Evolutionary conservation across 768 basidiomycete species (phyloP), one percentile per base, ranked within the genome.

Genomic region (Lentinula edodes): DNA sequence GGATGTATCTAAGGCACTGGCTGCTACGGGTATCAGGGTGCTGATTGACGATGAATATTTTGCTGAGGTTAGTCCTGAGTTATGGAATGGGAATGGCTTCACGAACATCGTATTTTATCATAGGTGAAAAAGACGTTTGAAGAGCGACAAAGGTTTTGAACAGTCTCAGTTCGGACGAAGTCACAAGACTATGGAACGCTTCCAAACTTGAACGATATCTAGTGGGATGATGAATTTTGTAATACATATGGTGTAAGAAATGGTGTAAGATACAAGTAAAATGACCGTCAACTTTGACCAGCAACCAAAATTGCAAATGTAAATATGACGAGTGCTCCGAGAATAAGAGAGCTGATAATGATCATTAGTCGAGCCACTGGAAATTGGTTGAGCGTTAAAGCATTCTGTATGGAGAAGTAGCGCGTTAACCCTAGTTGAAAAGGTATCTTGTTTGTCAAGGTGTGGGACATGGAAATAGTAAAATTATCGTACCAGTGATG

Each of bases 41-140:
- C 71, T 93, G 9, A 80, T 79, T n/a, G 91, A 93, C 62, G 85
- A 84, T 50, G 69, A 65, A 2, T 93, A 90, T 73, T 81, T 83
- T 62, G 71, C 71, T 1, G 69, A 86, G 77, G 91, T 86, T 48
- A 35, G 73, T 66, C 6, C 12, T 61, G 9, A 43, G 54, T 23
- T 34, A 9, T 39, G 13, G n/a, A 20, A 48, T 34, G 65, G 42
- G n/a, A n/a, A n/a, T n/a, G n/a, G n/a, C n/a, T n/a, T n/a, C 9
- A 12, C 28, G 20, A 28, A 6, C 41, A 23, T 23, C 20, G 10
- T 43, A 15, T 15, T 42, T 13, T 1, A 3, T 3, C 28, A 28
- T 52, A 85, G 83, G 83, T 84, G 16, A 74, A 77, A 62, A 71
- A 73, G 52, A 72, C 81, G 2, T 85, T 82, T 39, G 75, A 82